Conservation (phyloP, 2,329 filamentous ascomycete genomes). For the Hymenoscyphus occultus region DNA sequence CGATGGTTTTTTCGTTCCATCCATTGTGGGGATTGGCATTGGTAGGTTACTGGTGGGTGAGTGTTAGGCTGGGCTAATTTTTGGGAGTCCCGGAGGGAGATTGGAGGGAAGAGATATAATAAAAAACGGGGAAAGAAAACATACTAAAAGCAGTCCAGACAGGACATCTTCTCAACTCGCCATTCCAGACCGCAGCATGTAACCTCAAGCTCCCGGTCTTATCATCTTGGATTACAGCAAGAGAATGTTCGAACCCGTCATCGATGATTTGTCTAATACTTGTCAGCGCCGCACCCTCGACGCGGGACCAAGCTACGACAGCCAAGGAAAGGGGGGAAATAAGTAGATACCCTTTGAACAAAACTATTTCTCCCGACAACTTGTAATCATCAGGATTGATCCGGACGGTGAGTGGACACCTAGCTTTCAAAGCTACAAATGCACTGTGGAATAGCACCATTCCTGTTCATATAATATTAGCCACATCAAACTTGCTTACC, state of each 20-base stretch:
- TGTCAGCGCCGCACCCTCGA: not conserved
- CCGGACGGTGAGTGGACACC: conserved; percentile 45
- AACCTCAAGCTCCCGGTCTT: conserved; percentile 50
- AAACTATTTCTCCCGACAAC: conserved; percentile 47
- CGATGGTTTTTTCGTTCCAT: conserved; percentile 47
- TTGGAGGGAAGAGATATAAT: not conserved
- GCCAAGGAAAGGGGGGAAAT: not conserved
- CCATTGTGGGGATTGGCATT: conserved; percentile 49
- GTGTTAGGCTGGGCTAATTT: not conserved
- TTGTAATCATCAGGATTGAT: conserved; percentile 47
- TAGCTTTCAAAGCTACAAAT: conserved; percentile 55
- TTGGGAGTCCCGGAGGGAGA: too few species aligned
- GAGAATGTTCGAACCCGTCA: conserved; percentile 51
- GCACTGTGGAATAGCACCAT: conserved; percentile 58
- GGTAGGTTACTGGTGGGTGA: conserved; percentile 47
- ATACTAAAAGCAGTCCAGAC: conserved; percentile 64
- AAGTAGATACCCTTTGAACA: conserved; percentile 54
- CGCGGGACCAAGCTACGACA: not conserved
- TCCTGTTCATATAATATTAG: conserved; percentile 40
- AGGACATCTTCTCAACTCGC: conserved; percentile 52
- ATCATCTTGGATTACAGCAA: conserved; percentile 53
- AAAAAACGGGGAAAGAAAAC: conserved; percentile 22
- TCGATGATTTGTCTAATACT: conserved; percentile 52
- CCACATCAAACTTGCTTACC: not conserved
- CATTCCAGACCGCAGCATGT: conserved; percentile 55